A percentile compares a stretch with the other conserved stretches of the same genome.
Evolutionary conservation across 106 monocot species (phyloP).

Genomic region (Phalaenopsis aphrodite): DNA sequence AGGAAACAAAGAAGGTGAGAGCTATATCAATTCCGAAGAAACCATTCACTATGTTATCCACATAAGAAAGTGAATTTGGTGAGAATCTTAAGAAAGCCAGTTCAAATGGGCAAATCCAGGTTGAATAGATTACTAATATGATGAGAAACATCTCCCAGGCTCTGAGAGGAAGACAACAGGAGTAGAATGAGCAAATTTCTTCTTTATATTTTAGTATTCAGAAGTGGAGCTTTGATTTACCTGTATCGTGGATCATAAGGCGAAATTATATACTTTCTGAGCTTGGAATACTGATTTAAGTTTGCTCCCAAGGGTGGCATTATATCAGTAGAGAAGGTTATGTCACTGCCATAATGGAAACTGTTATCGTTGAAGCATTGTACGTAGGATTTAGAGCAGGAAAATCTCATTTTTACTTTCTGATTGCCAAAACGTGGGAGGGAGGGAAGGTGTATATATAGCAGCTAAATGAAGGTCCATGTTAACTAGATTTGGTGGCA

Average conservation of each 20-base stretch:
- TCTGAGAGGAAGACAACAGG: conserved; percentile 12
- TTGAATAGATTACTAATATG: conserved; percentile 53
- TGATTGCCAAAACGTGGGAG: too few species aligned
- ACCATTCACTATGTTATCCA: conserved; percentile 45
- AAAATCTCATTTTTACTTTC: too few species aligned
- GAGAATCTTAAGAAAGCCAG: conserved; percentile 52
- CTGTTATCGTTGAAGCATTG: conserved; percentile 5
- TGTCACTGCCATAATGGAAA: conserved; percentile 8
- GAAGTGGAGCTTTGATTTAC: conserved; percentile 6
- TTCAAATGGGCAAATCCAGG: conserved; percentile 74
- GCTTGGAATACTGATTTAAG: conserved; percentile 19
- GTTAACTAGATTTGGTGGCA: too few species aligned
- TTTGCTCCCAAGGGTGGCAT: conserved; percentile 41
- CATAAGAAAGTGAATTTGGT: conserved; percentile 23
- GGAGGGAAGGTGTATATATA: not conserved
- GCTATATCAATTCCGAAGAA: conserved; percentile 64
- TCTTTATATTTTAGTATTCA: not conserved
- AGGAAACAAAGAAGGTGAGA: conserved; percentile 70
- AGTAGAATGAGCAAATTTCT: not conserved
- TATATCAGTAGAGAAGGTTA: conserved; percentile 19
- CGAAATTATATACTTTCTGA: conserved; percentile 33
- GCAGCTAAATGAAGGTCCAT: too few species aligned
- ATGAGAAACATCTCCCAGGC: conserved; percentile 64
- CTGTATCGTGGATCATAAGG: conserved; percentile 46
- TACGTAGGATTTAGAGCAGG: conserved; percentile 2